Evolutionary conservation across 139 green algal species (phyloP).

Genomic region (Chlorella sp.): DNA sequence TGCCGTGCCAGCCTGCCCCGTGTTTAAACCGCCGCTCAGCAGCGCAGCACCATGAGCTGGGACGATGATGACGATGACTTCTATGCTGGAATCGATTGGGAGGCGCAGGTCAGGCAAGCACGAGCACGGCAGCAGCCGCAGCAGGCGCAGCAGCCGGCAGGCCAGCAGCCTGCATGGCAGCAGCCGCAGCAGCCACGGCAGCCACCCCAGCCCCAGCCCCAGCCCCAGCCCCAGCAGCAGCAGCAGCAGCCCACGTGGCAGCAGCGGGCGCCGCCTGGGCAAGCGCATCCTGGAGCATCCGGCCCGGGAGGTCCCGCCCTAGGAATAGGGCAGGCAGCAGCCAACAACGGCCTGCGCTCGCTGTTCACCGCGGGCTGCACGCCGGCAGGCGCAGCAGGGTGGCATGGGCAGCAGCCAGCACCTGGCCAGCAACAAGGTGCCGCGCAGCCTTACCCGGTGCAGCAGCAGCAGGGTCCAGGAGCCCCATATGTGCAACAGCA

Average conservation of each 20-base stretch:
- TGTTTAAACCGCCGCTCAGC: too few species aligned
- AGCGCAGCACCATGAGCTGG: too few species aligned
- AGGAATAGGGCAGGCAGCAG: too few species aligned
- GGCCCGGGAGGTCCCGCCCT: too few species aligned
- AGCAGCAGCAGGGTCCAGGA: too few species aligned
- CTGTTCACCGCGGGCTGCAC: too few species aligned
- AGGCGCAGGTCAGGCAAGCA: neutral
- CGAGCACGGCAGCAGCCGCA: neutral
- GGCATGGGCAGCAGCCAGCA: too few species aligned
- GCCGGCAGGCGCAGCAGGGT: too few species aligned
- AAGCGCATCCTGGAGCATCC: neutral
- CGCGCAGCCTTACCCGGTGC: too few species aligned
- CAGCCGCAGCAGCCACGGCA: neutral
- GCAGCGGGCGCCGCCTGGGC: neutral
- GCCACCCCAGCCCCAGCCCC: neutral
- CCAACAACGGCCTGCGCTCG: too few species aligned
- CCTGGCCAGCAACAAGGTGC: too few species aligned
- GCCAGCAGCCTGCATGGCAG: neutral
- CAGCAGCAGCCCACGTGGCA: neutral
- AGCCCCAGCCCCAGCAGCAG: neutral
- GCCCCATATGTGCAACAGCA: neutral
- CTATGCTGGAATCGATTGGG: neutral
- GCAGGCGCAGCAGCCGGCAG: neutral
- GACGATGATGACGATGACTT: conserved; percentile 12
- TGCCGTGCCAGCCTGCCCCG: too few species aligned